Conservation (phyloP, 2,329 filamentous ascomycete species). For the Aspergillus awamori region DNA sequence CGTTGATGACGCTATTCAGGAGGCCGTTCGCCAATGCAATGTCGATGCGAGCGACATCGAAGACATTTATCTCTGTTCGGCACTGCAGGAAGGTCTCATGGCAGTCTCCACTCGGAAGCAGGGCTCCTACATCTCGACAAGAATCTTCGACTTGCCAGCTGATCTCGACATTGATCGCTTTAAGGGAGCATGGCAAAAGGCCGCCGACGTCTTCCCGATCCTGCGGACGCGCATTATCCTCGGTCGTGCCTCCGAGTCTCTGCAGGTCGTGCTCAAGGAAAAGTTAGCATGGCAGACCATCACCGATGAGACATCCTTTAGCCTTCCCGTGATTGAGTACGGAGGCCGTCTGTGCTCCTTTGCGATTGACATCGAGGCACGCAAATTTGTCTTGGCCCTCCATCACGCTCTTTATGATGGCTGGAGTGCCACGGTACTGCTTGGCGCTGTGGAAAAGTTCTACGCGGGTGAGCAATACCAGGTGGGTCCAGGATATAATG, state of each 20-base stretch:
- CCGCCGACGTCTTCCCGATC: background rate
- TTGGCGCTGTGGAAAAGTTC: background rate
- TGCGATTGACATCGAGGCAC: background rate
- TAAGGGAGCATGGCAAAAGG: background rate
- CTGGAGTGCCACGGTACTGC: background rate
- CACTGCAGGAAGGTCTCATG: conserved; percentile 30
- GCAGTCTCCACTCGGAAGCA: conserved; percentile 23
- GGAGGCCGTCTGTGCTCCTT: conserved; percentile 7
- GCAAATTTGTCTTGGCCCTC: conserved; percentile 18
- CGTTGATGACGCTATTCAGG: background rate
- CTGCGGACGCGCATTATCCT: background rate
- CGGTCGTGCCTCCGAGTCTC: background rate
- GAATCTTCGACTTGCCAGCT: conserved; percentile 18
- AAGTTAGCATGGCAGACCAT: background rate
- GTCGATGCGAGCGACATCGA: conserved; percentile 13
- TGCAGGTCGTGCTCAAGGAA: background rate
- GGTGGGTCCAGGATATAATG: background rate
- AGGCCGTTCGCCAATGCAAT: background rate
- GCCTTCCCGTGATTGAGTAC: conserved; percentile 9
- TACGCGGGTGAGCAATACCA: background rate
- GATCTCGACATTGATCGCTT: conserved; percentile 5
- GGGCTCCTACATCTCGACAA: conserved; percentile 5
- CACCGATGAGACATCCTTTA: background rate
- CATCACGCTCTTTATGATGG: conserved; percentile 18
- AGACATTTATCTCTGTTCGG: conserved; percentile 27